phyloP scores from a whole-genome alignment of 768 basidiomycete genomes.

The Agrocybe praecox region DNA sequence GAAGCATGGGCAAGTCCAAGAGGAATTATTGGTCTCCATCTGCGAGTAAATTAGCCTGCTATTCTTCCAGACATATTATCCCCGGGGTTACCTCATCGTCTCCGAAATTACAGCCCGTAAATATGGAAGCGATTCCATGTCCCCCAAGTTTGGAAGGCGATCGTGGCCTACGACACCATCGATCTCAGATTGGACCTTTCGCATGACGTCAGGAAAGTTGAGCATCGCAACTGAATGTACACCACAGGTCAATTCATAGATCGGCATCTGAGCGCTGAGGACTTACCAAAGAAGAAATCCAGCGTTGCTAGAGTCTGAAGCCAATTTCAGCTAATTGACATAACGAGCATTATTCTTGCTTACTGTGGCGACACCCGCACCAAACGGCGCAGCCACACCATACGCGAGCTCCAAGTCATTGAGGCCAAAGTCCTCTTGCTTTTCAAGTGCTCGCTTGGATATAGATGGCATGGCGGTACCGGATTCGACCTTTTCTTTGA shows the following conservation, averaged over 20 bases:
- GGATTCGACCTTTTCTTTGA: constrained; percentile 19
- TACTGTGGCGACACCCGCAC: constrained; percentile 31
- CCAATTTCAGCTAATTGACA: neutral
- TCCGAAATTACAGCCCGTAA: constrained; percentile 25
- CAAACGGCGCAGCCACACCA: constrained; percentile 30
- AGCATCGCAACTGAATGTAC: constrained; percentile 39
- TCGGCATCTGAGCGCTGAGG: too few relatives aligned
- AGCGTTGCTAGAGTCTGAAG: constrained; percentile 15
- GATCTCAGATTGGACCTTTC: constrained; percentile 35
- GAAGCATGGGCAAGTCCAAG: neutral
- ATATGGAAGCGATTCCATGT: constrained; percentile 29
- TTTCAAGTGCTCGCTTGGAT: constrained; percentile 39
- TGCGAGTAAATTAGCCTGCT: neutral
- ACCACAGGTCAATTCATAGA: neutral
- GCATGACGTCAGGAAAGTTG: constrained; percentile 28
- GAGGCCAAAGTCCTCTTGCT: constrained; percentile 41
- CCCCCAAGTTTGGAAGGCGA: constrained; percentile 32
- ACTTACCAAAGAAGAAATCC: constrained; percentile 16
- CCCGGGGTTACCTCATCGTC: constrained; percentile 16
- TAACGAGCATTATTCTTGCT: neutral
- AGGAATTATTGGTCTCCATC: neutral
- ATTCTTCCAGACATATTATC: neutral
- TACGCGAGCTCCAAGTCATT: constrained; percentile 45
- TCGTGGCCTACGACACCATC: constrained; percentile 30
- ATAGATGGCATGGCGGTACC: constrained; percentile 33